phyloP scores from a whole-genome alignment of 2,329 filamentous ascomycete species.

The Alternaria viburni region DNA sequence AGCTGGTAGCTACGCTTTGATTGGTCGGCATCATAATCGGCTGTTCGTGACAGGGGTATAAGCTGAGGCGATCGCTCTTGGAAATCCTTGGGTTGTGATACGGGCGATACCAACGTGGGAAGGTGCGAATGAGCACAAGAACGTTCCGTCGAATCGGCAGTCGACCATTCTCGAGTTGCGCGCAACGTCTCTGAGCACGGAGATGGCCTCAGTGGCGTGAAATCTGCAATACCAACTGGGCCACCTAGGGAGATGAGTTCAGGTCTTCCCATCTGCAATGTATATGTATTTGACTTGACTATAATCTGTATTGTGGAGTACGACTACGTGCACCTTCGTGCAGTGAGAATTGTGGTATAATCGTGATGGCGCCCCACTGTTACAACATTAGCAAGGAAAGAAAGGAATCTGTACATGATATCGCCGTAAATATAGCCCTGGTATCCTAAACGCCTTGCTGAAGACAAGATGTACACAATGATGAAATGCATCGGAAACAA shows the following conservation, averaged over 20 bases:
- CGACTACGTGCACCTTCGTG: constrained; percentile 7
- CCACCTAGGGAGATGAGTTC: neutral
- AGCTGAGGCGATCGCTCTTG: constrained; percentile 3
- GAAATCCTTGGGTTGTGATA: constrained; percentile 1
- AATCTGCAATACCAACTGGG: neutral
- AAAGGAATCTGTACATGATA: constrained; percentile 4
- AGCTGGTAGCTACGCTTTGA: neutral
- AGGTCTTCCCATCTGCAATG: neutral
- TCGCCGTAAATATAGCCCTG: neutral
- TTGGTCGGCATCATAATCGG: constrained; percentile 8
- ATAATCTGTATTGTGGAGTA: constrained; percentile 2
- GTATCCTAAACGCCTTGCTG: constrained; percentile 30
- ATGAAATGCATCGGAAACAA: neutral
- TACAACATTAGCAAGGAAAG: neutral
- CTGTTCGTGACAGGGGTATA: neutral
- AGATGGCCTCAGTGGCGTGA: neutral
- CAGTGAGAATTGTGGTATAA: neutral
- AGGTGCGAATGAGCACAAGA: neutral
- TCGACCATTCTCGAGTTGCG: neutral
- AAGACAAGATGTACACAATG: constrained; percentile 6
- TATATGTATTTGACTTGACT: constrained; percentile 4
- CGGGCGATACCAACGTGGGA: neutral
- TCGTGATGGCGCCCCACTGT: neutral
- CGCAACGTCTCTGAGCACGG: neutral
- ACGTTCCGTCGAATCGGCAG: neutral